Conservation (phyloP, 2,329 filamentous ascomycete genomes). For the Phaeosphaeria sp. region DNA sequence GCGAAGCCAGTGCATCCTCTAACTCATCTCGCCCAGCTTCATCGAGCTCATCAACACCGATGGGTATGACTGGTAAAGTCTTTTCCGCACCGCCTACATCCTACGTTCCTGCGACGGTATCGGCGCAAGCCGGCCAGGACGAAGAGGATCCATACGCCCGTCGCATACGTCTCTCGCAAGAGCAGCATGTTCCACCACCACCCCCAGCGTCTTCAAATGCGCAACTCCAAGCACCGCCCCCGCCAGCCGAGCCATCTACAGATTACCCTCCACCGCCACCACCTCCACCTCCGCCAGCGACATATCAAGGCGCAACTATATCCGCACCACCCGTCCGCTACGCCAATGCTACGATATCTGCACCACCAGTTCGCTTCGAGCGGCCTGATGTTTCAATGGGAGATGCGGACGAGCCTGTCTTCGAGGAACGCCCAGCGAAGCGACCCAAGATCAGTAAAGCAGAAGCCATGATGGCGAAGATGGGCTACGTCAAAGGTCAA, state of each 20-base stretch:
- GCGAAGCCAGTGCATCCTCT: conserved; percentile 19
- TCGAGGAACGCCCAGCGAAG: conserved; percentile 52
- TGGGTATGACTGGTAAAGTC: conserved; percentile 16
- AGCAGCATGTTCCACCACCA: conserved; percentile 14
- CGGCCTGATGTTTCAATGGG: conserved; percentile 20
- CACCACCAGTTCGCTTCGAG: conserved; percentile 77
- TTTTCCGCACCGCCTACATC: conserved; percentile 58
- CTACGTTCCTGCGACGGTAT: conserved; percentile 22
- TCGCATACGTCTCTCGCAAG: conserved; percentile 23
- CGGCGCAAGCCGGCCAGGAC: conserved; percentile 50
- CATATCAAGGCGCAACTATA: conserved; percentile 63
- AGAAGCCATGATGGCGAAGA: conserved; percentile 87
- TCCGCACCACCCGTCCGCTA: conserved; percentile 82
- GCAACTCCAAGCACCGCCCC: conserved; percentile 15
- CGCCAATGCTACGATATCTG: conserved; percentile 70
- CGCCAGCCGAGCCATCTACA: conserved; percentile 1
- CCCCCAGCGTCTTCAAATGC: conserved; percentile 8
- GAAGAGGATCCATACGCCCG: conserved; percentile 32
- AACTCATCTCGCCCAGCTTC: conserved; percentile 17
- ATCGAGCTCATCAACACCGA: conserved; percentile 19
- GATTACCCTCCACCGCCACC: conserved; percentile 5
- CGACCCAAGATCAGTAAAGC: conserved; percentile 57
- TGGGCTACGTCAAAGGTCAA: conserved; percentile 88
- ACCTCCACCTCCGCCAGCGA: conserved; percentile 20
- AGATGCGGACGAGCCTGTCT: conserved; percentile 15